Evolutionary conservation across 345 rosid genomes (phyloP).

Genomic region (Dipteronia dyeriana): DNA sequence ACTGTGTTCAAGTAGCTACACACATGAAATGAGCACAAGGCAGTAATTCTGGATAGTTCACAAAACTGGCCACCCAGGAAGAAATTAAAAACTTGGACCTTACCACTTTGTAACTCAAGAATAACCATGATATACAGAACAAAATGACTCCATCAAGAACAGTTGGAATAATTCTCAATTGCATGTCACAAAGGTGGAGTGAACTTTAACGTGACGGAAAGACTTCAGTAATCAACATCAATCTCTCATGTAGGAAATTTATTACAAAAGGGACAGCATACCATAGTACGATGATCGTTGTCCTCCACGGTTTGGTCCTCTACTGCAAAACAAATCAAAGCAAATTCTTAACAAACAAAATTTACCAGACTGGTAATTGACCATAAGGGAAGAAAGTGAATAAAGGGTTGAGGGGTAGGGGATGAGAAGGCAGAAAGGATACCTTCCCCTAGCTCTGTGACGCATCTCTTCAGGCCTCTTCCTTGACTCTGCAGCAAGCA

Average conservation of each 20-base stretch:
- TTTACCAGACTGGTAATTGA: not conserved
- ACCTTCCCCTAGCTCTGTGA: conserved; percentile 68
- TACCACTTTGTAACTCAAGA: not conserved
- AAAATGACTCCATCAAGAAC: not conserved
- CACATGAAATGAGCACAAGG: not conserved
- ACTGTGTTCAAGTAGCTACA: not conserved
- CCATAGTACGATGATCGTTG: conserved; percentile 64
- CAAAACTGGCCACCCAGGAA: not conserved
- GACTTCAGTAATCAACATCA: not conserved
- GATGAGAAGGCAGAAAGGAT: conserved; percentile 4
- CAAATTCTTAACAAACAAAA: conserved; percentile 4
- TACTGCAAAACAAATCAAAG: conserved; percentile 31
- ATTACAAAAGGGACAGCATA: conserved; percentile 30
- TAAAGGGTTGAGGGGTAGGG: not conserved
- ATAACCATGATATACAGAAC: not conserved
- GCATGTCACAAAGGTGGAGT: not conserved
- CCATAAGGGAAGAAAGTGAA: not conserved
- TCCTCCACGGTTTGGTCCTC: conserved; percentile 70
- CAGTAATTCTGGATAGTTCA: not conserved
- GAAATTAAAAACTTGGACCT: not conserved
- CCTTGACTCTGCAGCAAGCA: conserved; percentile 86
- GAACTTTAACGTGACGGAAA: not conserved
- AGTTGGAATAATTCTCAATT: not conserved
- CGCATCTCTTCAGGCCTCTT: conserved; percentile 99
- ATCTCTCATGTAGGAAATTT: not conserved